These are phyloP conservation scores for Oryza nivara DNA, from an alignment of 176 grass and related monocot genomes.

Conservation along the genomic window DNA sequence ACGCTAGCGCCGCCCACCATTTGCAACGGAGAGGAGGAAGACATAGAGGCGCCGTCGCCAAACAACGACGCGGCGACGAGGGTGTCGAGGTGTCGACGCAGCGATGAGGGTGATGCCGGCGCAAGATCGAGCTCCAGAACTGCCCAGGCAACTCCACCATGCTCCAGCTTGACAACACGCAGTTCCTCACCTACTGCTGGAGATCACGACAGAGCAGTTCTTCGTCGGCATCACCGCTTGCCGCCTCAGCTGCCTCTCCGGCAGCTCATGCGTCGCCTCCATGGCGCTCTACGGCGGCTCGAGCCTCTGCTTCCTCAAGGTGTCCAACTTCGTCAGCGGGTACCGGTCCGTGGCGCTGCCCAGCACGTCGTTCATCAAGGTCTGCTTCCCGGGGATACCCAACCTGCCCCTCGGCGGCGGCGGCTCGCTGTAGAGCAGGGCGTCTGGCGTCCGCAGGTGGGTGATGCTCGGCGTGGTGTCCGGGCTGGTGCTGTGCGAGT, in stretches of 20 bases:
- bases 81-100: too few relatives aligned
- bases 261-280: constrained; percentile 72
- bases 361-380: constrained; percentile 95
- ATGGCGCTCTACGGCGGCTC: constrained; percentile 87
- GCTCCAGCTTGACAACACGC: constrained; percentile 68
- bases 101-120: constrained; percentile 33
- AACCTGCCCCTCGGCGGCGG: constrained; percentile 9
- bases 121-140: constrained; percentile 45
- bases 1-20: too few relatives aligned
- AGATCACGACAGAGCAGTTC: constrained; percentile 74
- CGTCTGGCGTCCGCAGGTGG: constrained; percentile 55
- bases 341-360: constrained; percentile 83
- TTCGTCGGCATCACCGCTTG: constrained; percentile 89
- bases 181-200: constrained; percentile 88
- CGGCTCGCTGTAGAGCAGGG: not conserved
- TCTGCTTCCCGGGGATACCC: constrained; percentile 49
- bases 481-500: constrained; percentile 62
- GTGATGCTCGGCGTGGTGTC: constrained; percentile 53
- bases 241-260: constrained; percentile 84
- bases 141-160: constrained; percentile 94
- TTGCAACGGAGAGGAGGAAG: too few relatives aligned
- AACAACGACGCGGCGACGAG: too few relatives aligned
- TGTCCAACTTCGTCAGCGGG: constrained; percentile 69
- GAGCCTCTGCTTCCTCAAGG: constrained; percentile 88
- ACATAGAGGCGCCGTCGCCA: too few relatives aligned